A percentile compares a stretch with the other conserved stretches of the same genome.
Conservation (phyloP, 2,329 filamentous ascomycete species). For the Ustilaginoidea virens region DNA sequence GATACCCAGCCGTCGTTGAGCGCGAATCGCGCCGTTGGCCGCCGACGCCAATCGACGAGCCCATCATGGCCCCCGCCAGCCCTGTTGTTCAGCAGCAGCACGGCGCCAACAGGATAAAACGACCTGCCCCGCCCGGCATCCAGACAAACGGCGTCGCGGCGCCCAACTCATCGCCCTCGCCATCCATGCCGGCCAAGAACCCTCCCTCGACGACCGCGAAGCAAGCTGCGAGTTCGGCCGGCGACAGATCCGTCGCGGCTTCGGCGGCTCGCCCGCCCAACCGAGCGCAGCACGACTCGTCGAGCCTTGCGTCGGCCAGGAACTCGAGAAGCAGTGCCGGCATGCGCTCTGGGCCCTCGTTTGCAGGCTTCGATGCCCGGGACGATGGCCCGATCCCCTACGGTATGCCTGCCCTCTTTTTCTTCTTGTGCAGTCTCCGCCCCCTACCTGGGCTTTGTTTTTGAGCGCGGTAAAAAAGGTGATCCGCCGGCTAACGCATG, state of each 20-base stretch:
- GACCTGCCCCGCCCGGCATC: slow-evolving; percentile 47
- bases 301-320: slow-evolving; percentile 26
- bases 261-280: slow-evolving; percentile 34
- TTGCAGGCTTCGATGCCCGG: slow-evolving; percentile 24
- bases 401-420: slow-evolving; percentile 19
- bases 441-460: background rate
- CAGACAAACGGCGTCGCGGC: slow-evolving; percentile 47
- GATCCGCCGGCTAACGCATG: too few species aligned
- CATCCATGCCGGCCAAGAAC: slow-evolving; percentile 40
- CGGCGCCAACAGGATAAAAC: slow-evolving; percentile 47
- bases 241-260: slow-evolving; percentile 22
- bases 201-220: slow-evolving; percentile 30
- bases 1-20: slow-evolving; percentile 1
- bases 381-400: slow-evolving; percentile 34
- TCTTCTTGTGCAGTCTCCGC: background rate
- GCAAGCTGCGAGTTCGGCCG: slow-evolving; percentile 18
- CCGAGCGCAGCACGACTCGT: slow-evolving; percentile 42
- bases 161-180: slow-evolving; percentile 44
- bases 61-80: slow-evolving; percentile 41
- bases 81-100: slow-evolving; percentile 28
- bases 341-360: slow-evolving; percentile 31
- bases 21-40: slow-evolving; percentile 2
- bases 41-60: slow-evolving; percentile 7
- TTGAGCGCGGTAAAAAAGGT: too few species aligned
- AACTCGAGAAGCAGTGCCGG: slow-evolving; percentile 35